Percentiles rank a stretch among this genome's conserved stretches.
Evolutionary conservation across 768 basidiomycete species (phyloP).

Genomic region (Mycena epipterygia): DNA sequence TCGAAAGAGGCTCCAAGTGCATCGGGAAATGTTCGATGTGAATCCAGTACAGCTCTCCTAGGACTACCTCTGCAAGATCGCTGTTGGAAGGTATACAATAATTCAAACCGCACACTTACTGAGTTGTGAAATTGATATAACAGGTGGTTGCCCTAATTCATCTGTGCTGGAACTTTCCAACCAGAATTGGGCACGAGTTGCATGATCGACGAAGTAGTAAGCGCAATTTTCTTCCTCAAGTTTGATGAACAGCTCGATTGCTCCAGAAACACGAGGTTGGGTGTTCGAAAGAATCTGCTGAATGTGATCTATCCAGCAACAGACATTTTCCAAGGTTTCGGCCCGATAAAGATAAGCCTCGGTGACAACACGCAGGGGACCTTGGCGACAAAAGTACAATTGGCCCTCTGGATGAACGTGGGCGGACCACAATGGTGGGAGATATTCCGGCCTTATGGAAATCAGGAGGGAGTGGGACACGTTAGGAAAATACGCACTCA

Average conservation of each 20-base stretch:
- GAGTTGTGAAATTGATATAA: constrained; percentile 64
- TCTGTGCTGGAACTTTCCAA: constrained; percentile 60
- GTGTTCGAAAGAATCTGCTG: constrained; percentile 44
- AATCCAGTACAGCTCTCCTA: constrained; percentile 70
- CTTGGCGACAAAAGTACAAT: constrained; percentile 59
- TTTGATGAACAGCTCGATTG: constrained; percentile 67
- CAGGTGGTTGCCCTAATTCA: constrained; percentile 55
- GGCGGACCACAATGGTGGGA: constrained; percentile 63
- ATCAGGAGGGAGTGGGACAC: background rate
- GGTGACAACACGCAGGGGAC: constrained; percentile 60
- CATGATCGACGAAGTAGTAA: constrained; percentile 72
- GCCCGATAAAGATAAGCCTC: constrained; percentile 62
- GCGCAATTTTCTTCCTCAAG: constrained; percentile 58
- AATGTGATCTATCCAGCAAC: constrained; percentile 52
- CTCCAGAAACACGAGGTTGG: constrained; percentile 48
- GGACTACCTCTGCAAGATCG: constrained; percentile 52
- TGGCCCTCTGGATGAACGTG: constrained; percentile 74
- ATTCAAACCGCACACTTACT: constrained; percentile 53
- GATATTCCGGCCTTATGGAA: constrained; percentile 42
- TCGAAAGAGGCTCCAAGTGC: constrained; percentile 56
- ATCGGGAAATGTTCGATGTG: constrained; percentile 76
- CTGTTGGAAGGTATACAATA: background rate
- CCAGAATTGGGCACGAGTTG: constrained; percentile 66
- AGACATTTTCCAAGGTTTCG: constrained; percentile 50
- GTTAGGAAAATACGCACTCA: constrained; percentile 4